A percentile compares a stretch with the other conserved stretches of the same genome.
phyloP scores from a whole-genome alignment of 805 yeast genomes.

The Jamesozyma spencerorum region DNA sequence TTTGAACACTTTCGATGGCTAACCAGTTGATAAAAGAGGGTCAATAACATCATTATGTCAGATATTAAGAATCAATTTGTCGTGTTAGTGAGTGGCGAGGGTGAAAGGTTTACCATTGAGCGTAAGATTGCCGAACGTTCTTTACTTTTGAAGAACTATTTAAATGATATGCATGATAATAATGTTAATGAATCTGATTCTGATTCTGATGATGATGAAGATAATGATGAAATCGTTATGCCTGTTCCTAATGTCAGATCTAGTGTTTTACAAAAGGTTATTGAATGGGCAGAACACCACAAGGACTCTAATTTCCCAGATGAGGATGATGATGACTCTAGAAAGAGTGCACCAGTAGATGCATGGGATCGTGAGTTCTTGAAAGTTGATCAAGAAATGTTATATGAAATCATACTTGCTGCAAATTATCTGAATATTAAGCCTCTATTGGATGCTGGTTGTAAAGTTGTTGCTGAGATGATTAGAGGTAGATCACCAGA shows the following conservation, averaged over 20 bases:
- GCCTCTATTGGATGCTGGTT: conserved; percentile 68
- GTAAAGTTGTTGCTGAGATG: conserved; percentile 78
- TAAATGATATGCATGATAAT: conserved; percentile 57
- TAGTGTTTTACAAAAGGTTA: conserved; percentile 77
- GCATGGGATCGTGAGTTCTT: conserved; percentile 94
- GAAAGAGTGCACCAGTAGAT: conserved; percentile 83
- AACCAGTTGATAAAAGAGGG: no score
- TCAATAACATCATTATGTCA: conserved; percentile 3
- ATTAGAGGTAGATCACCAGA: conserved; percentile 72
- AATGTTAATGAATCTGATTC: conserved; percentile 35
- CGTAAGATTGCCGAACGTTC: conserved; percentile 81
- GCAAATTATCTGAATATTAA: conserved; percentile 70
- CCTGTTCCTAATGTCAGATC: conserved; percentile 89
- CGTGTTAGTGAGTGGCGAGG: conserved; percentile 67
- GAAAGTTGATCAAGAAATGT: conserved; percentile 87
- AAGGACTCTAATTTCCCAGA: conserved; percentile 69
- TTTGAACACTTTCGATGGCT: no score
- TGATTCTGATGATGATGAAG: conserved; percentile 34
- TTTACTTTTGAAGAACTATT: conserved; percentile 73
- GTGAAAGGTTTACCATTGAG: conserved; percentile 69
- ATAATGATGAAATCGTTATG: conserved; percentile 61
- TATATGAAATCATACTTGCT: conserved; percentile 72
- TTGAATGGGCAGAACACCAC: conserved; percentile 95
- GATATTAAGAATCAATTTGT: conserved; percentile 24
- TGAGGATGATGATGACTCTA: conserved; percentile 74